A percentile compares a stretch with the other conserved stretches of the same genome.
Conservation (phyloP, 2,329 filamentous ascomycete species). For the Byssoonygena ceratinophila region DNA sequence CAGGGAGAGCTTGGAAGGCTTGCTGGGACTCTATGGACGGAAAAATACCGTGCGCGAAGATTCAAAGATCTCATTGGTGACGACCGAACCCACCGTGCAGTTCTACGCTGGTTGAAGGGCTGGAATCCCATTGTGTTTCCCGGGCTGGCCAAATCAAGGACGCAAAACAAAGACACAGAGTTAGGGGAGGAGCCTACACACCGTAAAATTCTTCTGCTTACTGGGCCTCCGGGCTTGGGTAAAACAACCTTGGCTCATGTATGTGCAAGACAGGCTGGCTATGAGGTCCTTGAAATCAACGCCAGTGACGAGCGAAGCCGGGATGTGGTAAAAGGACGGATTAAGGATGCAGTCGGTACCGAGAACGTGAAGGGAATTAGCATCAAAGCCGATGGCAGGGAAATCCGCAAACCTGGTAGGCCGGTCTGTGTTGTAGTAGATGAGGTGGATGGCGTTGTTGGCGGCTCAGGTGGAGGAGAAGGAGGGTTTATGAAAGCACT, state of each 20-base stretch:
- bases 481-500: conserved; percentile 92
- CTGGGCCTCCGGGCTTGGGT: conserved; percentile 82
- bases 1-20: conserved; percentile 21
- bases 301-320: conserved; percentile 88
- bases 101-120: conserved; percentile 83
- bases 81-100: conserved; percentile 80
- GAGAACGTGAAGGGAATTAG: conserved; percentile 72
- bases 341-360: conserved; percentile 82
- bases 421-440: conserved; percentile 92
- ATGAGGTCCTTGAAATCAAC: conserved; percentile 95
- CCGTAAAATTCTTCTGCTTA: conserved; percentile 78
- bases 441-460: conserved; percentile 88
- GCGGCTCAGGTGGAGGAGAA: conserved; percentile 66
- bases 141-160: conserved; percentile 52
- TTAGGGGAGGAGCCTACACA: conserved; percentile 67
- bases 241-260: conserved; percentile 97
- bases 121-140: conserved; percentile 95
- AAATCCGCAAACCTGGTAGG: conserved; percentile 61
- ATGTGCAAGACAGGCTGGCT: conserved; percentile 87
- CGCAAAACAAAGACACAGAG: conserved; percentile 36
- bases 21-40: conserved; percentile 64
- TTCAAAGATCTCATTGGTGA: conserved; percentile 93
- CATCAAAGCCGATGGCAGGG: conserved; percentile 37
- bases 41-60: conserved; percentile 86
- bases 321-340: conserved; percentile 81